Conservation (phyloP, 306 rosid species). For the Acacia melanoxylon region DNA sequence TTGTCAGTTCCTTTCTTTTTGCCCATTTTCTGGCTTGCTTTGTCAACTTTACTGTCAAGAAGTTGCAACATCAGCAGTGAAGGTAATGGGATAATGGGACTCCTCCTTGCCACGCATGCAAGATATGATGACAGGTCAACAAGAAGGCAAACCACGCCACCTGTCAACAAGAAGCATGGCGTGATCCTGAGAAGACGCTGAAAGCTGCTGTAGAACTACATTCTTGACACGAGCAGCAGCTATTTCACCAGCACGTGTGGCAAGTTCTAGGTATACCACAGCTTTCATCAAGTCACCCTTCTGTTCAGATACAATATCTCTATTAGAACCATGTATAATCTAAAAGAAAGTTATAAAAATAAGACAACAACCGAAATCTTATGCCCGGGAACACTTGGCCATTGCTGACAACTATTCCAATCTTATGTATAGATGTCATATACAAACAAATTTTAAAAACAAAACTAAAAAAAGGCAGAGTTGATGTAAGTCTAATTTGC, state of each 20-base stretch:
- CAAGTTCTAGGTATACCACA: conserved; percentile 89
- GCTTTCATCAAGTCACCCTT: conserved; percentile 82
- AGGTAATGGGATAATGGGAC: conserved; percentile 11
- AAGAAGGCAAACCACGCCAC: conserved; percentile 68
- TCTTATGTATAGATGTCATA: conserved; percentile 11
- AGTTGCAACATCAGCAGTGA: conserved; percentile 6
- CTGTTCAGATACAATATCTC: conserved; percentile 44
- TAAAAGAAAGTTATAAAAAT: not conserved
- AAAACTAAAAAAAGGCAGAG: not conserved
- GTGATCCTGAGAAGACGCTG: conserved; percentile 54
- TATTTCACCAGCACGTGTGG: conserved; percentile 74
- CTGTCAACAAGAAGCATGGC: conserved; percentile 60
- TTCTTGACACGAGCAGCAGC: conserved; percentile 71
- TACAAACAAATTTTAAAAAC: not conserved
- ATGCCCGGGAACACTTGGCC: conserved; percentile 14
- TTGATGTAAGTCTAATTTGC: conserved; percentile 1
- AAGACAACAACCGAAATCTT: not conserved
- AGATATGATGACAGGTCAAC: conserved; percentile 33
- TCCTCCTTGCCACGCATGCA: not conserved
- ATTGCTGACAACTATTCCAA: conserved; percentile 16
- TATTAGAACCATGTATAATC: conserved; percentile 2
- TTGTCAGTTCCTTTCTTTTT: conserved; percentile 15
- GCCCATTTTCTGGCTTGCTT: not conserved
- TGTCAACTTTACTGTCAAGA: not conserved
- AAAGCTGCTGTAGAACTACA: conserved; percentile 61